phyloP scores from a whole-genome alignment of 352 stramenopile species.

The Pythium diclinum region DNA sequence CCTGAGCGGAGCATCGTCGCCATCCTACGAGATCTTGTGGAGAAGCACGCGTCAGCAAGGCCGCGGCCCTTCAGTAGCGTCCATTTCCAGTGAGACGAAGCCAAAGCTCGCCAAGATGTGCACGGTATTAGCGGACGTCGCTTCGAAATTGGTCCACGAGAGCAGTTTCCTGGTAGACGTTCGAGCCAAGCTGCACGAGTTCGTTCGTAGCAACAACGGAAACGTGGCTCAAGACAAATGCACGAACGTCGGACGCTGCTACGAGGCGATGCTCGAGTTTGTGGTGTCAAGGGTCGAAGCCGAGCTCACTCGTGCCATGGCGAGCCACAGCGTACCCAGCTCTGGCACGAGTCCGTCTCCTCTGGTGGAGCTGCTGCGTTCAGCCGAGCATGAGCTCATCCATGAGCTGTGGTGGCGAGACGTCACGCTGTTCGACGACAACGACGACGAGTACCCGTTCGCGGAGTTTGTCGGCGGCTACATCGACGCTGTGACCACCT shows the following conservation, averaged over 20 bases:
- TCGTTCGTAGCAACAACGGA: not conserved
- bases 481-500: conserved; percentile 17
- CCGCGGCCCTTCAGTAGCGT: not conserved
- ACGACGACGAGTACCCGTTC: conserved; percentile 24
- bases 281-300: conserved; percentile 17
- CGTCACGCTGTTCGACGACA: conserved; percentile 18
- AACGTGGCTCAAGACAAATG: not conserved
- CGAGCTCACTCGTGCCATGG: conserved; percentile 6
- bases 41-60: not conserved
- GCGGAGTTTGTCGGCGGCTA: conserved; percentile 20
- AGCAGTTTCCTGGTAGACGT: conserved; percentile 15
- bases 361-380: conserved; percentile 16
- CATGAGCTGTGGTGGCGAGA: conserved; percentile 15
- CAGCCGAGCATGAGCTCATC: conserved; percentile 14
- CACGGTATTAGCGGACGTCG: not conserved
- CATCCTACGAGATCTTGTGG: conserved; percentile 9
- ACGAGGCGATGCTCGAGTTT: conserved; percentile 23
- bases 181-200: conserved; percentile 15
- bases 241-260: not conserved
- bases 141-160: conserved; percentile 10
- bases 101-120: conserved; percentile 8
- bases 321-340: not conserved
- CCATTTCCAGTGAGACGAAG: not conserved
- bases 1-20: not conserved
- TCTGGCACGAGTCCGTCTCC: conserved; percentile 6